Conservation (phyloP, 2,329 filamentous ascomycete genomes). For the Catunica adiposa region DNA sequence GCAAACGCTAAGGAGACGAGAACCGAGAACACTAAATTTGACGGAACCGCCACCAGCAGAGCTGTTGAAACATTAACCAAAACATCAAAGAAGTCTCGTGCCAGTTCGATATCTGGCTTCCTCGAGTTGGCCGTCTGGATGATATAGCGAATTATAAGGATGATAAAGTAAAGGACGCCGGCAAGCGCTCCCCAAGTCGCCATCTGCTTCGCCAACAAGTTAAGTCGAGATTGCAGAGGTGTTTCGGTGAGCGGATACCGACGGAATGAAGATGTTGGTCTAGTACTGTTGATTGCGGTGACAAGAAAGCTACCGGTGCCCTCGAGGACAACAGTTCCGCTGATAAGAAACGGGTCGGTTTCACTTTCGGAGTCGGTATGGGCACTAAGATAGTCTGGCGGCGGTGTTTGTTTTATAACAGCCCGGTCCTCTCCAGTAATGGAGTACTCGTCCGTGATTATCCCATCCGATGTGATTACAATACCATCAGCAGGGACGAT, state of each 20-base stretch:
- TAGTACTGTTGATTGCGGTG: slow-evolving; percentile 56
- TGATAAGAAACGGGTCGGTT: slow-evolving; percentile 65
- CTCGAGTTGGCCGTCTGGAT: slow-evolving; percentile 18
- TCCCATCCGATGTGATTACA: slow-evolving; percentile 47
- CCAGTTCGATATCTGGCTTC: slow-evolving; percentile 28
- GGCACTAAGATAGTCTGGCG: neutral
- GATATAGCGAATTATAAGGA: slow-evolving; percentile 27
- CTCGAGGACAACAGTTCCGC: slow-evolving; percentile 60
- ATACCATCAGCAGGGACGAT: slow-evolving; percentile 58
- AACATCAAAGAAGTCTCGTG: slow-evolving; percentile 33
- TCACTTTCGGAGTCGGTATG: neutral
- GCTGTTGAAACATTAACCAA: slow-evolving; percentile 32
- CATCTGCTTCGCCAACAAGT: slow-evolving; percentile 62
- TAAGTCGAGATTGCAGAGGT: slow-evolving; percentile 61
- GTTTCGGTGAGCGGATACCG: slow-evolving; percentile 63
- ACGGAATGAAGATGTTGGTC: slow-evolving; percentile 40
- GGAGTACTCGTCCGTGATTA: slow-evolving; percentile 51
- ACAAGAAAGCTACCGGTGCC: slow-evolving; percentile 63
- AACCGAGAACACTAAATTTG: slow-evolving; percentile 43
- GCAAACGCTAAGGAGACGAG: slow-evolving; percentile 46
- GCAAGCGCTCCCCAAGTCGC: slow-evolving; percentile 26
- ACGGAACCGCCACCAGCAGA: slow-evolving; percentile 42
- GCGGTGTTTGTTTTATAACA: slow-evolving; percentile 38
- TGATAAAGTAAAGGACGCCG: slow-evolving; percentile 27
- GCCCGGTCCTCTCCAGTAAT: slow-evolving; percentile 62